Conservation (phyloP, 345 rosid species). For the Rhizophora mangle region DNA sequence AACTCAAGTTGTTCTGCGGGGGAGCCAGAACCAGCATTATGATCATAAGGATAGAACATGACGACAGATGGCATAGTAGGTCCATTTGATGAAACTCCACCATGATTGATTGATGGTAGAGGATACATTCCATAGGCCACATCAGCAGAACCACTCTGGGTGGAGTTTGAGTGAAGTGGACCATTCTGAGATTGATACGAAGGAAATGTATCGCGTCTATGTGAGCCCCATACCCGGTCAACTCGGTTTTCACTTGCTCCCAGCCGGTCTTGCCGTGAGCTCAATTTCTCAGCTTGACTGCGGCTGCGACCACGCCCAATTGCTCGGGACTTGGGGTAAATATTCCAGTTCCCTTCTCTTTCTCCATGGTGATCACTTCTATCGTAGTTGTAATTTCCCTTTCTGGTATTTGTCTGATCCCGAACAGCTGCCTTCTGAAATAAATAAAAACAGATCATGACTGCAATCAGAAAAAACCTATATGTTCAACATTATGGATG, state of each 20-base stretch:
- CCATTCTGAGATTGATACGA: constrained; percentile 58
- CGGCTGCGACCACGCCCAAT: constrained; percentile 58
- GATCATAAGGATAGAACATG: constrained; percentile 18
- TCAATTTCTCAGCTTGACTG: constrained; percentile 54
- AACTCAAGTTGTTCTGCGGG: constrained; percentile 18
- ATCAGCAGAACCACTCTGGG: constrained; percentile 30
- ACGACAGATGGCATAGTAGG: constrained; percentile 12
- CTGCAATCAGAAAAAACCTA: background rate
- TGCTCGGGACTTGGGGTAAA: constrained; percentile 51
- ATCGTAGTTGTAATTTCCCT: constrained; percentile 61
- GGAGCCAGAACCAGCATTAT: constrained; percentile 12
- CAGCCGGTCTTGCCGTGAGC: constrained; percentile 45
- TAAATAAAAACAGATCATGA: constrained; percentile 5
- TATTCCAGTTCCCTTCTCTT: constrained; percentile 74
- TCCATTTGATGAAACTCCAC: constrained; percentile 4
- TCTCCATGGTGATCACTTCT: constrained; percentile 66
- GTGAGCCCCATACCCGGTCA: constrained; percentile 59
- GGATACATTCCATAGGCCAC: constrained; percentile 12
- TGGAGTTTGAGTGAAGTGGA: constrained; percentile 42
- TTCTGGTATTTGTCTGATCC: constrained; percentile 57
- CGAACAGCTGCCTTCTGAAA: constrained; percentile 56
- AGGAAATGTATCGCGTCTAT: constrained; percentile 49
- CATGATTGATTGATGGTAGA: constrained; percentile 4
- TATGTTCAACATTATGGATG: background rate
- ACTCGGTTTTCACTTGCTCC: constrained; percentile 43